These are phyloP conservation scores for Trichosporon sp. DNA, from an alignment of 1,284 basidiomycete genomes.

Conservation along the genomic window DNA sequence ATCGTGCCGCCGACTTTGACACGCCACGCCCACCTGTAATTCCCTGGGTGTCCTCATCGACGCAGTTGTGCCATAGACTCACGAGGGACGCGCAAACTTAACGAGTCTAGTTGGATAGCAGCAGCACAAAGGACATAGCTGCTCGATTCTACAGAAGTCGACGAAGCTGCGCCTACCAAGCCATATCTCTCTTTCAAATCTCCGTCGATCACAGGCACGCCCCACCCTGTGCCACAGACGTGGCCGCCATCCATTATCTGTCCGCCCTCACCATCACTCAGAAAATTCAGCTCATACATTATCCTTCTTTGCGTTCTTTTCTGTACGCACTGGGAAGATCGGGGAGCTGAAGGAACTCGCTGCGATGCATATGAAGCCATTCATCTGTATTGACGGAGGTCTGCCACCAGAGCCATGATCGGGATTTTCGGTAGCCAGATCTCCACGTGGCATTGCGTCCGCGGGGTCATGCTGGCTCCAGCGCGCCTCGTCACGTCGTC, in stretches of 20 bases:
- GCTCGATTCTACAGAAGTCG: background rate
- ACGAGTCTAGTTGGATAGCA: too few species aligned
- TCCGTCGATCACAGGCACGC: background rate
- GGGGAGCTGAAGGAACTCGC: background rate
- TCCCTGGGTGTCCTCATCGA: too few species aligned
- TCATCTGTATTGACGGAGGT: background rate
- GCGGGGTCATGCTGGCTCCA: slow-evolving; percentile 3
- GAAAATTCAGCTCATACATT: background rate
- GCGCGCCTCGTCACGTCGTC: slow-evolving; percentile 17
- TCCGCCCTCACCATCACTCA: background rate
- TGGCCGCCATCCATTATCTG: background rate
- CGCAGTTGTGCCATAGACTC: too few species aligned
- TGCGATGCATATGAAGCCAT: background rate
- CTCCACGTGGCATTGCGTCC: slow-evolving; percentile 4
- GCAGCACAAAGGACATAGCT: too few species aligned
- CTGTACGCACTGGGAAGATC: too few species aligned
- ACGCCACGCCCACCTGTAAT: too few species aligned
- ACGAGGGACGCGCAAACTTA: too few species aligned
- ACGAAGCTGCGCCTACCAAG: too few species aligned
- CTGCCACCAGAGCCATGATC: background rate
- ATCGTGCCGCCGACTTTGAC: too few species aligned
- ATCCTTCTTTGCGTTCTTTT: too few species aligned
- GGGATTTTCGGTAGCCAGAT: background rate
- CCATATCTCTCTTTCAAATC: background rate
- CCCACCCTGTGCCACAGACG: background rate